Evolutionary conservation across 164 flowering plant genomes (phyloP).

Genomic region (Hamamelis virginiana): DNA sequence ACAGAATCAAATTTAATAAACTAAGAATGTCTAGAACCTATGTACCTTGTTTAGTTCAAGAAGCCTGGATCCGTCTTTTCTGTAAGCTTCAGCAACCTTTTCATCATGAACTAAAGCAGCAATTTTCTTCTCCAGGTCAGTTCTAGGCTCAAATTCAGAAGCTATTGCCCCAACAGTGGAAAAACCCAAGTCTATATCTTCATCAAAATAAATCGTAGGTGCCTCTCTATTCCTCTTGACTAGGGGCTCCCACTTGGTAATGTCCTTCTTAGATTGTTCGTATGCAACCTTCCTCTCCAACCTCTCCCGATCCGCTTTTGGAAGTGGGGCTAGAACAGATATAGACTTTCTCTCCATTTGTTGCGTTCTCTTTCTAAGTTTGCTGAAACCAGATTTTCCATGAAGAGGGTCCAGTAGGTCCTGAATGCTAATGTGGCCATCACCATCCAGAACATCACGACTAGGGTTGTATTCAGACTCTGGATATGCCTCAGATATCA

Average conservation of each 20-base stretch:
- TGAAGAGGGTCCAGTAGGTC: slow-evolving; percentile 79
- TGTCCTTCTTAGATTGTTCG: slow-evolving; percentile 57
- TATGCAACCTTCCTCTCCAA: slow-evolving; percentile 68
- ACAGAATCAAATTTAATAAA: not conserved
- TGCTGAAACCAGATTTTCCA: slow-evolving; percentile 54
- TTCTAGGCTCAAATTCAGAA: slow-evolving; percentile 78
- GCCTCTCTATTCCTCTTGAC: slow-evolving; percentile 85
- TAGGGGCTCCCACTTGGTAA: slow-evolving; percentile 70
- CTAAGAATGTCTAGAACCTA: slow-evolving; percentile 1
- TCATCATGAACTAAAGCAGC: slow-evolving; percentile 55
- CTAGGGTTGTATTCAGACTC: slow-evolving; percentile 79
- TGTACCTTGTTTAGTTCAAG: slow-evolving; percentile 87
- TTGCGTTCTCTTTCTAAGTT: slow-evolving; percentile 53
- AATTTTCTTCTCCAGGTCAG: slow-evolving; percentile 82
- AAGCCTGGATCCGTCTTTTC: slow-evolving; percentile 77
- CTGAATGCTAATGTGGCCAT: slow-evolving; percentile 48
- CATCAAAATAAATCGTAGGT: slow-evolving; percentile 65
- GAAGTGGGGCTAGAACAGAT: slow-evolving; percentile 67
- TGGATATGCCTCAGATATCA: slow-evolving; percentile 59
- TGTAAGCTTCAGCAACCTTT: slow-evolving; percentile 69
- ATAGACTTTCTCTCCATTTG: slow-evolving; percentile 49
- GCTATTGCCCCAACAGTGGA: slow-evolving; percentile 93
- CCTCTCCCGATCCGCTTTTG: slow-evolving; percentile 53
- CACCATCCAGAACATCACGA: slow-evolving; percentile 59
- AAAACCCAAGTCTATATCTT: slow-evolving; percentile 45